These are phyloP conservation scores for Digitaria exilis DNA, from an alignment of 202 grass and related monocot species.

Conservation along the genomic window DNA sequence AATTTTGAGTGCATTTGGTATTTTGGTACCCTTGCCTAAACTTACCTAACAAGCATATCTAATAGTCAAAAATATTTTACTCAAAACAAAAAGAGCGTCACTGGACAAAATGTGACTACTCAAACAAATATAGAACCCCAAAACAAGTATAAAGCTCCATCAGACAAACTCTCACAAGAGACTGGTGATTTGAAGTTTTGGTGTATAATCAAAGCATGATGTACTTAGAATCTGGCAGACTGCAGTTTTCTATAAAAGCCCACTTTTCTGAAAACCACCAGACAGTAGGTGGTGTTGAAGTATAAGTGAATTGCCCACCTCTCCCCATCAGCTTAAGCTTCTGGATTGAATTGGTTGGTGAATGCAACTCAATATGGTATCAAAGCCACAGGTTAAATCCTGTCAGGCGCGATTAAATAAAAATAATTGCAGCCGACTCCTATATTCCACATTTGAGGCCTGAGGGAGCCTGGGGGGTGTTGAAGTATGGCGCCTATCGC, in stretches of 20 bases:
- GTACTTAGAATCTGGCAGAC: slow-evolving; percentile 23
- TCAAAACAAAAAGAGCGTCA: background rate
- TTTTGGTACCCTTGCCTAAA: background rate
- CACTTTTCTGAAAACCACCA: background rate
- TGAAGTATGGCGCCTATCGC: background rate
- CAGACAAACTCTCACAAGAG: background rate
- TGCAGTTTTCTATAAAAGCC: slow-evolving; percentile 1
- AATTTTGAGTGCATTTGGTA: background rate
- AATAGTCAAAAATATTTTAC: slow-evolving; percentile 3
- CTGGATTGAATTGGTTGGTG: no score
- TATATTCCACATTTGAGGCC: no score
- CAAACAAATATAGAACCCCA: slow-evolving; percentile 2
- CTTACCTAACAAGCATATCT: background rate
- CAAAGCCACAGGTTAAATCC: no score
- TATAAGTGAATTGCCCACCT: no score
- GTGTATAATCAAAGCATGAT: slow-evolving; percentile 22
- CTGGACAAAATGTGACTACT: slow-evolving; percentile 26
- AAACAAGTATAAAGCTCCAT: background rate
- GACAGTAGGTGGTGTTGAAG: background rate
- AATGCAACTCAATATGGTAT: no score
- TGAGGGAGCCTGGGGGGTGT: no score
- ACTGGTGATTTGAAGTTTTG: background rate
- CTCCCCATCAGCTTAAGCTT: no score
- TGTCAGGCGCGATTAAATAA: no score
- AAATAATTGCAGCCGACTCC: no score